Base-by-base conservation (phyloP, 345 rosid species). In the Gossypium raimondii region DNA sequence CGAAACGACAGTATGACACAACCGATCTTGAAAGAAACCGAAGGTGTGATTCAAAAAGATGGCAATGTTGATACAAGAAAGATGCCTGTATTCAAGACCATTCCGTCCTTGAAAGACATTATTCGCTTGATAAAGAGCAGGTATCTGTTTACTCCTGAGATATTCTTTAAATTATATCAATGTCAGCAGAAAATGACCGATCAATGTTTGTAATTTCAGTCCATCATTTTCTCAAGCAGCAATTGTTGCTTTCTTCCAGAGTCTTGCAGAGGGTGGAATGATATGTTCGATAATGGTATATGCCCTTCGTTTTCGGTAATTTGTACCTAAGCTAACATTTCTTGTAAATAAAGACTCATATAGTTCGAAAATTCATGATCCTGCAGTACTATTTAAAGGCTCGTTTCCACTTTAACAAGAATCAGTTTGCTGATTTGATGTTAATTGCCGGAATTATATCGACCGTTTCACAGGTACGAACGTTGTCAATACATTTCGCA, bases 361-460 rank as follows among this genome's bases (percentile, higher is more conserved):
- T 22, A 57, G 13, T 11, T 20, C 9, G 41, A 13, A 25, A 14
- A 47, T 73, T 65, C 27, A 17, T 64, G 0, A 20, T 59, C 17
- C 27, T 88, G 89, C 89, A 92, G 98, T 94, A 84, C 81, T 92
- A 80, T 85, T 70, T 90, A 77, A 94, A 90, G 86, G 98, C 98
- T 11, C 97, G 90, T 25, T 94, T 94, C 75, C 95, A 91, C 74
- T 94, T 86, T 83, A 82, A 80, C 87, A 90, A 92, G 79, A 79
- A 85, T 77, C 87, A 92, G 77, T 92, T 87, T 75, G 97, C 98
- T 71, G 92, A 88, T 80, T 83, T 92, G 29, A 58, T 94, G 83
- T 75, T 94, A 69, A 76, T 92, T 55, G 2, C 68, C 27, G 87
- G 90, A 25, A 58, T 84, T 78, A 76, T 86, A n/a, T 86, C 85